Base-by-base conservation (phyloP, 2,329 filamentous ascomycete species). In the Colletotrichum falcatum region DNA sequence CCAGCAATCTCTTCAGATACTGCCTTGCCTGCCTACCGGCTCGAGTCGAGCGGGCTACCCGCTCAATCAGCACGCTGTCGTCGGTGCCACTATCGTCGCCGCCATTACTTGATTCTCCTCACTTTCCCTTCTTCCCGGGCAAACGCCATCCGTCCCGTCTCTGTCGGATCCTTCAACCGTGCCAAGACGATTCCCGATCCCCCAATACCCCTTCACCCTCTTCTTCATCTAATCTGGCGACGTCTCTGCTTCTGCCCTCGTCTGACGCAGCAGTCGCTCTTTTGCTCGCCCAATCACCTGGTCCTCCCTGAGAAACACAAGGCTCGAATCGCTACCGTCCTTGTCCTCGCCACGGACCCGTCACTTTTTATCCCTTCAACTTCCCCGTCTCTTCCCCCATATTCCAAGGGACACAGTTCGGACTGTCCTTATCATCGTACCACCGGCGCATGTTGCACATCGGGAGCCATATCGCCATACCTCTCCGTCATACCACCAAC, bases 121-220 rank as follows among this genome's bases (percentile, higher is more conserved):
- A 23, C 8, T 12, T 20, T 16, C 14, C 51, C 20, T 39, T 44
- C 28, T 55, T 53, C 51, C 66, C 63, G 67, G 64, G 48, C 67
- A 67, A 63, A 59, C 67, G 39, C 56, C 37, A 63, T 39, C 67
- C 67, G 64, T 67, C 64, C 39, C 51, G 53, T 62, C 51, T 53
- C 16, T 35, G 4, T 48, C 37, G 55, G 18, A 26, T 16, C 28
- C 33, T 20, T 58, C 44, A 46, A 46, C 44, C 9, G 44, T n/a
- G 44, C 44, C 44, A 46, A 46, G 44, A 5, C 3, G 3, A 12
- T 23, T 46, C 8, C 30, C n/a, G 20, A 46, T 35, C 18, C 44
- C 6, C n/a, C 20, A 44, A 9, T 8, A n/a, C 42, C 35, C 35
- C 28, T 20, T 46, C 46, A 33, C 28, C 26, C 16, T 46, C 49